A percentile compares a stretch with the other conserved stretches of the same genome.
These are phyloP conservation scores for Pseudopediastrum boryanum DNA, from an alignment of 139 green algal genomes.

Conservation along the genomic window DNA sequence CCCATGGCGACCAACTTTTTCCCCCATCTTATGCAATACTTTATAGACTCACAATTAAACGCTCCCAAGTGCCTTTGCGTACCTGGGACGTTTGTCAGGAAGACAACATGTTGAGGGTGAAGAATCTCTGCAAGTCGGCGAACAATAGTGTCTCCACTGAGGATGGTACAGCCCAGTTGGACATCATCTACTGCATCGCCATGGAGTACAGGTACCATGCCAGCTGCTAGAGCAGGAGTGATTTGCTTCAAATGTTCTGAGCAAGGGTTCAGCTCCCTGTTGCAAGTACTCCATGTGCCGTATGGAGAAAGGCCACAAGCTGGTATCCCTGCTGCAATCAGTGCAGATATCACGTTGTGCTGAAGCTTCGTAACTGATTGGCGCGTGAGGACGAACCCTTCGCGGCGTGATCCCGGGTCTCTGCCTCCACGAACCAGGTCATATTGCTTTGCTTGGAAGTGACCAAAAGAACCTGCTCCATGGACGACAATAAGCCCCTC, in stretches of 20 bases:
- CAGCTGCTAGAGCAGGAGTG: conserved; percentile 4
- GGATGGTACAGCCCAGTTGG: conserved; percentile 56
- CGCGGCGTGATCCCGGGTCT: neutral
- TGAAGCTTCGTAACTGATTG: conserved; percentile 53
- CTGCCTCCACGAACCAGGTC: conserved; percentile 46
- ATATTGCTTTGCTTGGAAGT: conserved; percentile 52
- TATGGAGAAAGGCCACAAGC: conserved; percentile 64
- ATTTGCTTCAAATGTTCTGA: neutral
- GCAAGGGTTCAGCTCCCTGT: conserved; percentile 25
- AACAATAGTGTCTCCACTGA: conserved; percentile 65
- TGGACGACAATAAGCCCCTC: conserved; percentile 60
- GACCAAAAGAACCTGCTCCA: conserved; percentile 76
- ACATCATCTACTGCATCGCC: conserved; percentile 64
- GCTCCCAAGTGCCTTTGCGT: too few species aligned
- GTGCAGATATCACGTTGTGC: conserved; percentile 30
- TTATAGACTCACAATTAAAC: too few species aligned
- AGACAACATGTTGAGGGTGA: conserved; percentile 49
- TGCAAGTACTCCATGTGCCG: conserved; percentile 48
- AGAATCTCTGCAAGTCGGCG: conserved; percentile 47
- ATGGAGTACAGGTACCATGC: conserved; percentile 76
- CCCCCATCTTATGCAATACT: too few species aligned
- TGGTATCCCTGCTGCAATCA: conserved; percentile 43
- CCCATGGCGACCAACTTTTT: too few species aligned
- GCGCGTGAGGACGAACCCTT: conserved; percentile 17
- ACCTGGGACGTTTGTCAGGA: conserved; percentile 76